phyloP scores from a whole-genome alignment of 2,329 filamentous ascomycete genomes.

The Xylaria polymorpha region DNA sequence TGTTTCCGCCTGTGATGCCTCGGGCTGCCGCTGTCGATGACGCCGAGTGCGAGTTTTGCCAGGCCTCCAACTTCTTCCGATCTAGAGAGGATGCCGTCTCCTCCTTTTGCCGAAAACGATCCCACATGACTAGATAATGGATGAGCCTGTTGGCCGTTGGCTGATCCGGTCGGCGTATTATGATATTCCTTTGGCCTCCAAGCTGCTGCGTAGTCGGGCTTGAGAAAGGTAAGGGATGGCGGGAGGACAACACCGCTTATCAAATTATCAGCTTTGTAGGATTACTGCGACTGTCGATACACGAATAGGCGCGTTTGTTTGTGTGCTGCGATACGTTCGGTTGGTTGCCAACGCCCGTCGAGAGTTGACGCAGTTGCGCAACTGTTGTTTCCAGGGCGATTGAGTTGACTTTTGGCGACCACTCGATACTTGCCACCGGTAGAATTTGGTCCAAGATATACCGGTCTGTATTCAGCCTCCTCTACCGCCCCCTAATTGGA shows the following conservation, averaged over 20 bases:
- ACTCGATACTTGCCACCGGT: background rate
- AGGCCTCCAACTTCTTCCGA: constrained; percentile 50
- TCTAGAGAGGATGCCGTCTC: constrained; percentile 40
- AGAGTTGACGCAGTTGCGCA: background rate
- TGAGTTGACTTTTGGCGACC: constrained; percentile 15
- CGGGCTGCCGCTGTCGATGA: constrained; percentile 38
- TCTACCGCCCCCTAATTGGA: constrained; percentile 1
- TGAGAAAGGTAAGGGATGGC: constrained; percentile 24
- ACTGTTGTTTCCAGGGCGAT: constrained; percentile 6
- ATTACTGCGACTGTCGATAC: constrained; percentile 1
- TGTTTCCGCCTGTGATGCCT: constrained; percentile 51
- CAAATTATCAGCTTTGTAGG: background rate
- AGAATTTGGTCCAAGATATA: background rate
- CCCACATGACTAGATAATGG: constrained; percentile 50
- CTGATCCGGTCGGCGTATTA: constrained; percentile 4
- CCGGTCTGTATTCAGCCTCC: constrained; percentile 1
- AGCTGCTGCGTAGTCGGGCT: constrained; percentile 2
- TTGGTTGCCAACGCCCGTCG: background rate
- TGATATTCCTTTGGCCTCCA: constrained; percentile 14
- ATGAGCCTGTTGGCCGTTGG: constrained; percentile 13
- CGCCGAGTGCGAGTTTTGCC: constrained; percentile 48
- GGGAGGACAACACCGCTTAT: background rate
- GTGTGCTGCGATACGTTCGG: background rate
- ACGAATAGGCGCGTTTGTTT: background rate
- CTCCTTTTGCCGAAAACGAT: constrained; percentile 51